Evolutionary conservation across 2,329 filamentous ascomycete genomes (phyloP).

Genomic region (Claviceps sp.): DNA sequence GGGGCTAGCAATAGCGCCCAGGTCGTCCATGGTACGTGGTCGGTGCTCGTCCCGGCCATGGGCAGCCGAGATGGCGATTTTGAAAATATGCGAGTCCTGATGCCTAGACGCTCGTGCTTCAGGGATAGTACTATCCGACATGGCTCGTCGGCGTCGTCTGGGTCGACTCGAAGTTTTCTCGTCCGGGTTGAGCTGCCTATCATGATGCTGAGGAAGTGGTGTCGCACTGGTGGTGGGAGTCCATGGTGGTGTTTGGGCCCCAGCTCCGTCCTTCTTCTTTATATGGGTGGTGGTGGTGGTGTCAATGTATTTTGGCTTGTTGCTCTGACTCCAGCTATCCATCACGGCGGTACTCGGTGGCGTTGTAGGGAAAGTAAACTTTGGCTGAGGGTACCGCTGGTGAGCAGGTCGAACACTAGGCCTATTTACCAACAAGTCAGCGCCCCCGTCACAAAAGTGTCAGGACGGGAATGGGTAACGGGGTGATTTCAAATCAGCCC

Average conservation of each 20-base stretch:
- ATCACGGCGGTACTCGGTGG: slow-evolving; percentile 35
- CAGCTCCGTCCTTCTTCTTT: neutral
- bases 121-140: slow-evolving; percentile 66
- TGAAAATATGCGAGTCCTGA: slow-evolving; percentile 55
- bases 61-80: slow-evolving; percentile 66
- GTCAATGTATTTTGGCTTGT: slow-evolving; percentile 14
- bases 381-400: slow-evolving; percentile 47
- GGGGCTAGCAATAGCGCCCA: slow-evolving; percentile 24
- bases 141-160: slow-evolving; percentile 43
- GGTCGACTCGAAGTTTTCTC: slow-evolving; percentile 11
- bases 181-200: slow-evolving; percentile 20
- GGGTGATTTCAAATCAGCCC: too few relatives aligned
- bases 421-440: slow-evolving; percentile 23
- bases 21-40: slow-evolving; percentile 49
- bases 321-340: slow-evolving; percentile 38
- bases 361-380: slow-evolving; percentile 46
- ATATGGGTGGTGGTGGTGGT: slow-evolving; percentile 3
- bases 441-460: slow-evolving; percentile 4
- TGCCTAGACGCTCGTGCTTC: slow-evolving; percentile 42
- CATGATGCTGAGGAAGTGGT: slow-evolving; percentile 19
- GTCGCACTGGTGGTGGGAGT: slow-evolving; percentile 27
- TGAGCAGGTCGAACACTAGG: slow-evolving; percentile 48
- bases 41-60: slow-evolving; percentile 34
- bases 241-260: slow-evolving; percentile 17
- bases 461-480: neutral